phyloP scores from a whole-genome alignment of 176 grass and related monocot species.

The Avena eriantha region DNA sequence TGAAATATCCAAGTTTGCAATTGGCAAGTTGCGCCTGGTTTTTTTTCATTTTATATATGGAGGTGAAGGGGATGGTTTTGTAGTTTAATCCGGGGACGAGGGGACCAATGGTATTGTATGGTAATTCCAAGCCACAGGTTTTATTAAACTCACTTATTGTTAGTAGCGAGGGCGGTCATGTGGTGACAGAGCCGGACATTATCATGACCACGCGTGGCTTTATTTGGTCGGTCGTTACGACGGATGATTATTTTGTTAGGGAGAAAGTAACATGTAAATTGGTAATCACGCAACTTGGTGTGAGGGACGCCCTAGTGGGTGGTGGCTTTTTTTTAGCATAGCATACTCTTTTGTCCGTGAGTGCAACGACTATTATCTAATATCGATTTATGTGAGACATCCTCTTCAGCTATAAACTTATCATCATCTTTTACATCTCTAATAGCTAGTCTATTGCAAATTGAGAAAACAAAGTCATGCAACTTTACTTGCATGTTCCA shows the following conservation, averaged over 20 bases:
- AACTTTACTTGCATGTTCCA: background rate
- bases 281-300: background rate
- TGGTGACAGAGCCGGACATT: background rate
- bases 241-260: accelerated
- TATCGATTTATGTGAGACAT: background rate
- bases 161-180: accelerated
- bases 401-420: too few species aligned
- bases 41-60: background rate
- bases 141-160: background rate
- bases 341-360: background rate
- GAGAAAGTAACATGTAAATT: background rate
- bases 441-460: background rate
- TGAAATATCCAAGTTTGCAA: background rate
- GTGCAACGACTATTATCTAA: background rate
- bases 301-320: background rate
- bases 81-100: background rate
- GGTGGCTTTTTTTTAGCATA: background rate
- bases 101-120: background rate
- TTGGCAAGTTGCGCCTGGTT: background rate
- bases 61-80: background rate
- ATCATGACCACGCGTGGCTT: background rate
- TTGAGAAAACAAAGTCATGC: background rate
- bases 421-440: background rate
- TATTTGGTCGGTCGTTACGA: background rate
- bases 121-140: background rate